Evolutionary conservation across 1,284 basidiomycete genomes (phyloP), one percentile per base, ranked within the genome.

Genomic region (Marasmius sp.): DNA sequence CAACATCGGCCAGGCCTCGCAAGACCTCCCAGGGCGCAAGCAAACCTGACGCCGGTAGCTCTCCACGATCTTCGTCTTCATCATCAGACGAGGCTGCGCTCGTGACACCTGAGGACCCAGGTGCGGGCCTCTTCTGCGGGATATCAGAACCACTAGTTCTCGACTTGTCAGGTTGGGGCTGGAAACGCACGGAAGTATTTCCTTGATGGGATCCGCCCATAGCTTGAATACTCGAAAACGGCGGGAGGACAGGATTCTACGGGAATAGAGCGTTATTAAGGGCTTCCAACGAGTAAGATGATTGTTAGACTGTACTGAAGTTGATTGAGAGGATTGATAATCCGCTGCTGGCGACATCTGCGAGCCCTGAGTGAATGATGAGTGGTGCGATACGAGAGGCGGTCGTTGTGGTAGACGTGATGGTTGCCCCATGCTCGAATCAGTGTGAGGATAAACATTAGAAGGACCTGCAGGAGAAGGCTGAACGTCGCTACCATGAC

Each of bases 11-110:
- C 61, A 93, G 74, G 55, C 90, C 89, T 65, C 90, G 81, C 58
- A 93, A 77, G 45, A 93, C 92, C 75, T 92, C 90, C 87, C 90
- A 91, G 51, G 91, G 91, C 6, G 92, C 92, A 61, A 92, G 85
- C 48, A 93, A 81, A 51, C 92, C 91, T 14, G 86, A 86, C 47
- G 91, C 89, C 4, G 93, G 91, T 5, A 95, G 76, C 69, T 91
- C 93, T 7, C 87, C 85, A 64, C 85, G 86, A 54, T 88, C 86
- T 43, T 91, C 85, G 48, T 86, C 89, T 58, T 91, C 88, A 39
- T 85, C 72, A 69, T 93, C 92, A 43, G 91, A 90, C 2, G 90
- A 92, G 72, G 92, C 86, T 12, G 88, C 85, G 65, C 89, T 92
- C 5, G 87, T 86, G 59, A 85, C 83, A 68, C 84, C 86, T 0